Evolutionary conservation across 805 yeast genomes (phyloP).

Genomic region (Starmera amethionina): DNA sequence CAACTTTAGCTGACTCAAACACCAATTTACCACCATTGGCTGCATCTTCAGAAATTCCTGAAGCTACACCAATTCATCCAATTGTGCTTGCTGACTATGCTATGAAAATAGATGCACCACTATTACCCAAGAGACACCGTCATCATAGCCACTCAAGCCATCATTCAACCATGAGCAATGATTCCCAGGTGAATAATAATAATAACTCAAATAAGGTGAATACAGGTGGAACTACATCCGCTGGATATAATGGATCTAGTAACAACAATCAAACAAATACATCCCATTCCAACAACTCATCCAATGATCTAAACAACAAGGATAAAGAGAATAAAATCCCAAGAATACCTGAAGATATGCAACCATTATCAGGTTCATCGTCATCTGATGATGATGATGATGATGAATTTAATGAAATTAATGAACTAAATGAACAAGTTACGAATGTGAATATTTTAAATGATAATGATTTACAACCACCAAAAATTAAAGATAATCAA

Average conservation of each 20-base stretch:
- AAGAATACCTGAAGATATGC: slow-evolving; percentile 47
- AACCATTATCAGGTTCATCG: slow-evolving; percentile 38
- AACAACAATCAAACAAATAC: too few relatives aligned
- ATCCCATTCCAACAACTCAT: too few relatives aligned
- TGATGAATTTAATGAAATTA: slow-evolving; percentile 6
- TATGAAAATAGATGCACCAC: slow-evolving; percentile 64
- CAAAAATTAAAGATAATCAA: slow-evolving; percentile 37
- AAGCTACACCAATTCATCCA: slow-evolving; percentile 67
- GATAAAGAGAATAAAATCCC: slow-evolving; percentile 30
- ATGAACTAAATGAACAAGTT: background rate
- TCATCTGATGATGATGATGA: slow-evolving; percentile 19
- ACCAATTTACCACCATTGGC: slow-evolving; percentile 54
- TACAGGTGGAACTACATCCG: slow-evolving; percentile 5
- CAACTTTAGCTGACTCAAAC: slow-evolving; percentile 29
- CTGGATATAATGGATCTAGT: background rate
- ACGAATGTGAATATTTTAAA: too few relatives aligned
- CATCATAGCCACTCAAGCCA: slow-evolving; percentile 10
- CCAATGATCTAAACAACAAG: too few relatives aligned
- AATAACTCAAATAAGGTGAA: slow-evolving; percentile 4
- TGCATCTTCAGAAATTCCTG: slow-evolving; percentile 61
- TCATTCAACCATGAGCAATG: slow-evolving; percentile 4
- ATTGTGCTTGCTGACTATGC: slow-evolving; percentile 69
- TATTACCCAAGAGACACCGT: slow-evolving; percentile 32
- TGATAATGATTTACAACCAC: slow-evolving; percentile 2
- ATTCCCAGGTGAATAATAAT: slow-evolving; percentile 7